These are phyloP conservation scores for Paramyrothecium sp. DNA, from an alignment of 2,329 filamentous ascomycete genomes.

Conservation along the genomic window DNA sequence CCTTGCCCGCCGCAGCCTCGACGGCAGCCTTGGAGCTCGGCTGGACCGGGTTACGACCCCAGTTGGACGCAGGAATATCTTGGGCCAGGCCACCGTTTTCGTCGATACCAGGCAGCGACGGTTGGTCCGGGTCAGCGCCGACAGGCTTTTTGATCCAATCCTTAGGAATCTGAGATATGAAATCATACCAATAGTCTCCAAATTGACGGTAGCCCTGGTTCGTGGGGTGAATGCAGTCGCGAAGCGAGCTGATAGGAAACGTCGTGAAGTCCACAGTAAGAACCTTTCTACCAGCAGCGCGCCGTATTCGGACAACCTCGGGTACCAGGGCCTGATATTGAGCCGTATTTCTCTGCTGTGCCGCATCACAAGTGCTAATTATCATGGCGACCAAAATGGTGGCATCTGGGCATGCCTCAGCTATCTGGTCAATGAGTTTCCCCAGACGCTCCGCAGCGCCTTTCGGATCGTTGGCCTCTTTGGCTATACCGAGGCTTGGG, in stretches of 20 bases:
- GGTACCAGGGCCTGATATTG: neutral
- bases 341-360: neutral
- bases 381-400: conserved; percentile 31
- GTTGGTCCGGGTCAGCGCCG: conserved; percentile 6
- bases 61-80: conserved; percentile 7
- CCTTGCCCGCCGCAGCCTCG: neutral
- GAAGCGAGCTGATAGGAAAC: conserved; percentile 7
- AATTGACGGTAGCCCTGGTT: conserved; percentile 13
- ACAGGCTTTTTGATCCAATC: conserved; percentile 14
- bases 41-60: conserved; percentile 3
- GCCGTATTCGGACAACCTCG: conserved; percentile 8
- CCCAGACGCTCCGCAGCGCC: conserved; percentile 22
- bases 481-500: conserved; percentile 17
- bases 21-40: neutral
- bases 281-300: conserved; percentile 19
- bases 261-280: conserved; percentile 27
- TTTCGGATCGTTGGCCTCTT: conserved; percentile 26
- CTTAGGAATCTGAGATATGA: conserved; percentile 16
- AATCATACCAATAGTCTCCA: conserved; percentile 20
- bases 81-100: conserved; percentile 10
- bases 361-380: conserved; percentile 22
- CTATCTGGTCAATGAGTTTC: conserved; percentile 26
- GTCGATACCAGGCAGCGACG: neutral
- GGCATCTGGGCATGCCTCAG: conserved; percentile 27
- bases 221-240: conserved; percentile 20